Percentiles rank a stretch among this genome's conserved stretches.
Conservation (phyloP, 768 basidiomycete genomes). For the Candolleomyces eurysporus region DNA sequence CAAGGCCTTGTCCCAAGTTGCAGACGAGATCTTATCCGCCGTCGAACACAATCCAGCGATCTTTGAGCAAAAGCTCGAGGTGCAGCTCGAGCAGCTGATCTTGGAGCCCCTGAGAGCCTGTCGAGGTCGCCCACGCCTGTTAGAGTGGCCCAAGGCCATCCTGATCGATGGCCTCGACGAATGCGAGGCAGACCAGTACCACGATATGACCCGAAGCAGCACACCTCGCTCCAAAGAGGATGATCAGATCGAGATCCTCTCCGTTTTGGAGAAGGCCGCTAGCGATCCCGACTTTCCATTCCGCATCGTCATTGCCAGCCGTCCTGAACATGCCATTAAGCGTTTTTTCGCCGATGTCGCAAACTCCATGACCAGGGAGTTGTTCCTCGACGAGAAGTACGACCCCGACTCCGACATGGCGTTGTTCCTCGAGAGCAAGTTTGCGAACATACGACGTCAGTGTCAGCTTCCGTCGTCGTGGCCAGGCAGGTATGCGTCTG, state of each 20-base stretch:
- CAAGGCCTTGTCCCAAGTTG: background rate
- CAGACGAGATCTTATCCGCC: background rate
- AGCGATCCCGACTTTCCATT: background rate
- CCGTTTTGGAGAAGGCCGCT: background rate
- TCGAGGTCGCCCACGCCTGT: background rate
- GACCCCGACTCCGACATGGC: slow-evolving; percentile 4
- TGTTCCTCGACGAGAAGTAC: slow-evolving; percentile 6
- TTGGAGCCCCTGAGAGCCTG: background rate
- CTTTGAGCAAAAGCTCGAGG: background rate
- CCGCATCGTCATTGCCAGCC: background rate
- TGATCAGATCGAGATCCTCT: background rate
- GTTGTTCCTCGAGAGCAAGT: background rate
- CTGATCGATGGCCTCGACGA: background rate
- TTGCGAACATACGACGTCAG: background rate
- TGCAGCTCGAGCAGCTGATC: background rate
- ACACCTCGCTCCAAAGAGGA: background rate
- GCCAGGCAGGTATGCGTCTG: background rate
- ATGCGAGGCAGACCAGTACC: background rate
- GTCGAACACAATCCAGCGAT: background rate
- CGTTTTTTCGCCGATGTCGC: background rate
- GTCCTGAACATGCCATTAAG: background rate
- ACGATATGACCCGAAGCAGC: background rate
- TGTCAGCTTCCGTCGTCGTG: slow-evolving; percentile 4
- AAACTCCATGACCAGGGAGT: background rate
- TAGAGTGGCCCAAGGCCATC: background rate